Evolutionary conservation across 352 stramenopile genomes (phyloP).

Genomic region (Pythium phragmiticola): DNA sequence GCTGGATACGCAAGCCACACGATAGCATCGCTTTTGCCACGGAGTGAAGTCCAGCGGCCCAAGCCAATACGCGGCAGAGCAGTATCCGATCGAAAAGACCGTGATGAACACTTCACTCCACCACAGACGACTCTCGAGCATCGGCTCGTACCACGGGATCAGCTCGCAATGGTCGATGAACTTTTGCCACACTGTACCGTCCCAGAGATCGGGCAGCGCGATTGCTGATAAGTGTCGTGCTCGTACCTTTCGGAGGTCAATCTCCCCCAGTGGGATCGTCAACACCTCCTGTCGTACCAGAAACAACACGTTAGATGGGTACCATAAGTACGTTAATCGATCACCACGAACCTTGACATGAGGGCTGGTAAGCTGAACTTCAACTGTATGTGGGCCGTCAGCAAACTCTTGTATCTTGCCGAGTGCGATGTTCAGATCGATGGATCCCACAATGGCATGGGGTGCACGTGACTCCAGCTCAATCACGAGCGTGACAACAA

Average conservation of each 20-base stretch:
- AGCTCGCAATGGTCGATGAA: slow-evolving; percentile 28
- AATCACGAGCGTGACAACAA: background rate
- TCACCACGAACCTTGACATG: slow-evolving; percentile 3
- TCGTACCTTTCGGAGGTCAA: background rate
- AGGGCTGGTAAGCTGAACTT: slow-evolving; percentile 14
- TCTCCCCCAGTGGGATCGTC: slow-evolving; percentile 10
- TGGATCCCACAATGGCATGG: background rate
- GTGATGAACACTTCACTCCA: slow-evolving; percentile 48
- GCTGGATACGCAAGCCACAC: slow-evolving; percentile 37
- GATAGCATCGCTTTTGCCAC: slow-evolving; percentile 45
- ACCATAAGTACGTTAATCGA: background rate
- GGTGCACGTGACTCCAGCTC: background rate
- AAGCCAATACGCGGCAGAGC: slow-evolving; percentile 42
- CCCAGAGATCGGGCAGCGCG: slow-evolving; percentile 23
- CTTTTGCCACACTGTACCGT: slow-evolving; percentile 25
- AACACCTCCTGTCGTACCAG: slow-evolving; percentile 9
- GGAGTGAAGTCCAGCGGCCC: slow-evolving; percentile 48
- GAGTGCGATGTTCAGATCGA: background rate
- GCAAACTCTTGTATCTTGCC: slow-evolving; percentile 9
- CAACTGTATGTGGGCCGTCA: background rate
- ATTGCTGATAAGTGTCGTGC: background rate
- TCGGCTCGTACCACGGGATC: slow-evolving; percentile 32
- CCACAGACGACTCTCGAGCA: slow-evolving; percentile 32
- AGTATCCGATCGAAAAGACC: slow-evolving; percentile 50
- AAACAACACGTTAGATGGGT: background rate